A percentile compares a stretch with the other conserved stretches of the same genome.
phyloP scores from a whole-genome alignment of 257 asterid genomes.

The Catharanthus roseus region DNA sequence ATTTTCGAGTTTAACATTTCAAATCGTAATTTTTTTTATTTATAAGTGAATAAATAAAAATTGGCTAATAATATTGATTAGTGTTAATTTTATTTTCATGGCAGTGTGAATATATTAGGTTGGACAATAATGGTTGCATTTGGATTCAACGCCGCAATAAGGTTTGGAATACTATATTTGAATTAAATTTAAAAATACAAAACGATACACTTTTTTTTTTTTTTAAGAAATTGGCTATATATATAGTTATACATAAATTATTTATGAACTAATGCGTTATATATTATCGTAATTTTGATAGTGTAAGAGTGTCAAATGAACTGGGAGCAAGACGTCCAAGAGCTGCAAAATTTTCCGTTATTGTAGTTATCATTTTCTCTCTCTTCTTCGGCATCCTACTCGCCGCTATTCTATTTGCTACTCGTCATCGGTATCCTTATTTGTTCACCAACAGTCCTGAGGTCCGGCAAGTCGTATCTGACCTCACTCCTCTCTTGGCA shows the following conservation, averaged over 20 bases:
- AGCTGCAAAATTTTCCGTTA: constrained; percentile 41
- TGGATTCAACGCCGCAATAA: constrained; percentile 37
- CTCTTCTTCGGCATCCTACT: constrained; percentile 28
- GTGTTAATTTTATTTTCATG: too few relatives aligned
- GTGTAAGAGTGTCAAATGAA: constrained; percentile 58
- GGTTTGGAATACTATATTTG: constrained; percentile 22
- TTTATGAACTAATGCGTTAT: too few relatives aligned
- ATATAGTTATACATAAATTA: too few relatives aligned
- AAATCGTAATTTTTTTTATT: too few relatives aligned
- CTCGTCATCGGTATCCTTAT: constrained; percentile 32
- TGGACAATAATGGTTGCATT: constrained; percentile 32
- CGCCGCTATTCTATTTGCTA: constrained; percentile 13
- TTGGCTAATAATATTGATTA: too few relatives aligned
- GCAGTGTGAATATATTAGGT: constrained; percentile 29
- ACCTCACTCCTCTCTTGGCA: constrained; percentile 47
- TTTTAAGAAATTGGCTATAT: too few relatives aligned
- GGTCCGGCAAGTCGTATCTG: constrained; percentile 31
- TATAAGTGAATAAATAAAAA: too few relatives aligned
- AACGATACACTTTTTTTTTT: too few relatives aligned
- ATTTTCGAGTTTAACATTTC: too few relatives aligned
- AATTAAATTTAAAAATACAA: too few relatives aligned
- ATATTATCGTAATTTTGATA: too few relatives aligned
- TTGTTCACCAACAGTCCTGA: constrained; percentile 26
- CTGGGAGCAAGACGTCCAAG: constrained; percentile 52
- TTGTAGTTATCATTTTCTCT: constrained; percentile 36